Evolutionary conservation across 495 filamentous ascomycete species (phyloP).

Genomic region (Penicillium odoratum): DNA sequence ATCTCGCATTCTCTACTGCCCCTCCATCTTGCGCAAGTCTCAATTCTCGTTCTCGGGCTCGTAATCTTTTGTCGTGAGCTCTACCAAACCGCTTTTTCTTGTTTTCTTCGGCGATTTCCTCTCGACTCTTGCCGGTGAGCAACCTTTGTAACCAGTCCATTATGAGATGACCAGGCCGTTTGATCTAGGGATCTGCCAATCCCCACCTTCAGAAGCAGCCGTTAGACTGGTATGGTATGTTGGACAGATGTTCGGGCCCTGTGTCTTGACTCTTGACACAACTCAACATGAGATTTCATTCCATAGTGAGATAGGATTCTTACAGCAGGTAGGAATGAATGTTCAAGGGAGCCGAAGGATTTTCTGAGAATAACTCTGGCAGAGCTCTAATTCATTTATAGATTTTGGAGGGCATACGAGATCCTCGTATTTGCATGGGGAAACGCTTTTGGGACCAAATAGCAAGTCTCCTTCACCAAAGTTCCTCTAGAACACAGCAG

Average conservation of each 20-base stretch:
- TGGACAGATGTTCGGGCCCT: neutral
- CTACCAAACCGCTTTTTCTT: neutral
- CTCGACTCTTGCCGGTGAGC: neutral
- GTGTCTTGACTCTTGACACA: neutral
- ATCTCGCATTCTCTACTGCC: neutral
- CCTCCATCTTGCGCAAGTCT: constrained; percentile 1
- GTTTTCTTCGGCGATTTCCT: neutral
- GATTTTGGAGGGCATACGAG: constrained; percentile 37
- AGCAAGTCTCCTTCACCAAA: constrained; percentile 10
- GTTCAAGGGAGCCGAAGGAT: neutral
- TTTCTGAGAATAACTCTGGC: neutral
- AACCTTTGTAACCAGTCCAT: neutral
- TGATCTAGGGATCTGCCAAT: no score
- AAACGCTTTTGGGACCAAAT: constrained; percentile 21
- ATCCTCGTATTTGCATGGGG: constrained; percentile 29
- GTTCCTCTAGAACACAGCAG: neutral
- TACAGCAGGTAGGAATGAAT: neutral
- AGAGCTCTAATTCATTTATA: constrained; percentile 9
- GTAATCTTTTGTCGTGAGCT: neutral
- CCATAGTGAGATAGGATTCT: neutral
- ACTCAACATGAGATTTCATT: neutral
- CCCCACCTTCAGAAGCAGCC: neutral
- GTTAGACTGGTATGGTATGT: neutral
- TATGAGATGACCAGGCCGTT: neutral
- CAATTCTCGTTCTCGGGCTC: constrained; percentile 3